Percentiles rank a stretch among this genome's conserved stretches.
Evolutionary conservation across 345 rosid genomes (phyloP).

Genomic region (Dimocarpus longan): DNA sequence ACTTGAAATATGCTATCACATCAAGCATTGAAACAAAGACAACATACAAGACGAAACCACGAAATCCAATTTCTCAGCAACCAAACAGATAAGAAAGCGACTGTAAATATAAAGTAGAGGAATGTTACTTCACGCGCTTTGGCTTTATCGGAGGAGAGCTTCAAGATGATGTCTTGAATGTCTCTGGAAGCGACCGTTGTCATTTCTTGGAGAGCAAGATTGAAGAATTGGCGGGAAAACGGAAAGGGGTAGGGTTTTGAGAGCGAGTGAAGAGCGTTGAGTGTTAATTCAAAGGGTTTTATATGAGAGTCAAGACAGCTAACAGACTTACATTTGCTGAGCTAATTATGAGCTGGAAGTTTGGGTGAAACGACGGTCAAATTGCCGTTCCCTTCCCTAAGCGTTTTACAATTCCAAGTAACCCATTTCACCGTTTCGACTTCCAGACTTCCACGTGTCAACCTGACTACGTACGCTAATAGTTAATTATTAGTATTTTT

Average conservation of each 20-base stretch:
- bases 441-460: too few species aligned
- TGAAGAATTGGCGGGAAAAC: conserved; percentile 17
- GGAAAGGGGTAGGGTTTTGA: background rate
- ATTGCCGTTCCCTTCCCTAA: background rate
- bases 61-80: background rate
- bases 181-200: conserved; percentile 68
- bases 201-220: background rate
- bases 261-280: background rate
- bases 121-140: conserved; percentile 71
- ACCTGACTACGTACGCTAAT: too few species aligned
- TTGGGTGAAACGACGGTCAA: background rate
- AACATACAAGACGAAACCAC: too few species aligned
- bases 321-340: too few species aligned
- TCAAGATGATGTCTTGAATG: conserved; percentile 73
- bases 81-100: conserved; percentile 15
- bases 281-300: background rate
- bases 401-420: too few species aligned
- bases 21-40: too few species aligned
- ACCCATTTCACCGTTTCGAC: too few species aligned
- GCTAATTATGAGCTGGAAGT: background rate
- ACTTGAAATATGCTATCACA: too few species aligned
- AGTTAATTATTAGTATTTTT: too few species aligned
- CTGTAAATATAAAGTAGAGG: conserved; percentile 16
- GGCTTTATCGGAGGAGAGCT: conserved; percentile 94
- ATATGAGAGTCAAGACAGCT: too few species aligned